Evolutionary conservation across 73 alveolate species (phyloP), one percentile per base, ranked within the genome.

Genomic region (Paramecium pentaurelia): DNA sequence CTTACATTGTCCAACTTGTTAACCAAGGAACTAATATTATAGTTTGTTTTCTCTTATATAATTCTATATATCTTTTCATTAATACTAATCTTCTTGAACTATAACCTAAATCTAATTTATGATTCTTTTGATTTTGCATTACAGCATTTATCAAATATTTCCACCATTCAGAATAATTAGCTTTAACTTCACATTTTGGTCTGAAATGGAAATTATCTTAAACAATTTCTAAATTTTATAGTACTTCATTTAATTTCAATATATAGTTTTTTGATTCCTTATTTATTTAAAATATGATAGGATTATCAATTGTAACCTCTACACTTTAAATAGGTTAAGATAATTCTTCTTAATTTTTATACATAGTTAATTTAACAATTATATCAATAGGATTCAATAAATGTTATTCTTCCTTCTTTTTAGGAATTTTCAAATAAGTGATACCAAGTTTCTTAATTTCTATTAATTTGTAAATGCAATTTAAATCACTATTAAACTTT

Each of bases 1-100:
- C 91, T 8, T 80, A 49, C 2, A 80, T 25, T 45, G 91, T 80
- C 91, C 91, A 80, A 32, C 64, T 45, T 44, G 47, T 45, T 49
- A 80, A 80, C 91, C 91, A 80, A 80, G 91, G 91, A 18, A 80
- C 91, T 44, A 80, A 80, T 44, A 80, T 80, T 27, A 80, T 80
- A 12, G 47, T 80, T 34, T 80, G 28, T 20, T 80, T 80, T 27
- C 91, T 42, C 30, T 80, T 80, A 80, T 80, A 80, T 5, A 80
- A 36, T 49, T 80, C 71, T 3, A 80, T 80, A n/a, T 80, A 80
- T 80, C 91, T 80, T n/a, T 80, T 80, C 91, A 80, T 80, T 9
- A 18, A 36, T 10, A 80, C 91, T 27, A 80, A 80, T 80, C 75
- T 80, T 27, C 91, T 22, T 18, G 91, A 80, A 20, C 58, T 27